A percentile compares a stretch with the other conserved stretches of the same genome.
Evolutionary conservation across 164 flowering plant genomes (phyloP).

Genomic region (Vitis rupestris): DNA sequence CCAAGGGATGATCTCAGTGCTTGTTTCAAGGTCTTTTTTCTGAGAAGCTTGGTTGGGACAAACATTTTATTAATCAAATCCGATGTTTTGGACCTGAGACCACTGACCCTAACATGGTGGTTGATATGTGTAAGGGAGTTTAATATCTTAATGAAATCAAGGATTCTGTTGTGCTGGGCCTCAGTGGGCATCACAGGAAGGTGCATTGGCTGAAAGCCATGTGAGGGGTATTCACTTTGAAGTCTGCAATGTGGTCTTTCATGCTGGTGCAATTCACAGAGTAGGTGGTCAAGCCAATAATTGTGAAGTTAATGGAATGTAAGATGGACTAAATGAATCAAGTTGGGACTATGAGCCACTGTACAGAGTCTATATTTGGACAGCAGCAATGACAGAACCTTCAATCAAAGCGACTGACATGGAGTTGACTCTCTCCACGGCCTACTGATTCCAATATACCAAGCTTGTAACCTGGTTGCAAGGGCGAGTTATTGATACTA

Average conservation of each 20-base stretch:
- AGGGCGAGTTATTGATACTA: too few species aligned
- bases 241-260: constrained; percentile 55
- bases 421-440: too few species aligned
- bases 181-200: constrained; percentile 63
- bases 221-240: constrained; percentile 51
- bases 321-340: too few species aligned
- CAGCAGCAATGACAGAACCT: too few species aligned
- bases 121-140: constrained; percentile 68
- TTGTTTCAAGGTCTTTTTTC: constrained; percentile 44
- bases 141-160: constrained; percentile 60
- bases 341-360: too few species aligned
- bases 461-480: too few species aligned
- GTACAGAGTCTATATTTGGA: too few species aligned
- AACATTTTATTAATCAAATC: constrained; percentile 53
- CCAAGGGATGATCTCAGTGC: constrained; percentile 56
- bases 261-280: constrained; percentile 58
- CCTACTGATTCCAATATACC: too few species aligned
- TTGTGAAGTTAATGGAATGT: too few species aligned
- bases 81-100: constrained; percentile 67
- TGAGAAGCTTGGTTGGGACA: constrained; percentile 58
- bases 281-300: constrained; percentile 49
- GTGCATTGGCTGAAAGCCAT: constrained; percentile 48
- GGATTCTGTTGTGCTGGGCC: constrained; percentile 61
- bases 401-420: too few species aligned
- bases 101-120: constrained; percentile 61